A percentile compares a stretch with the other conserved stretches of the same genome.
Evolutionary conservation across 805 yeast species (phyloP).

Genomic region (Cyberlindnera euphorbiiphila): DNA sequence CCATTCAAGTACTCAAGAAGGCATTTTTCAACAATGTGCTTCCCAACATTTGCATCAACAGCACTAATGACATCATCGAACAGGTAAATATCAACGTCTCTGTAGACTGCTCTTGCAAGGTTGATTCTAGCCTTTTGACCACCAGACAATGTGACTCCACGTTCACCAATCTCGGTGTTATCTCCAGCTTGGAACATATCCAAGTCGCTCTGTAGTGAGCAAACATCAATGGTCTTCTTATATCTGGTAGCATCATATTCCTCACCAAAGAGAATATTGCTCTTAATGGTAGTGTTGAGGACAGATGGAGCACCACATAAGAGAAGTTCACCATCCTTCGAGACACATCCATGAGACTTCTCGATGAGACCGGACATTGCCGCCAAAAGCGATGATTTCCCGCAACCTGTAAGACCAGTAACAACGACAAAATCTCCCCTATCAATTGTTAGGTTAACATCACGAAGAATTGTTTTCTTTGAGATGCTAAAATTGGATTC

Average conservation of each 20-base stretch:
- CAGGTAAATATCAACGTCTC: slow-evolving; percentile 31
- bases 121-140: slow-evolving; percentile 95
- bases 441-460: slow-evolving; percentile 20
- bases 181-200: slow-evolving; percentile 80
- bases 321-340: slow-evolving; percentile 43
- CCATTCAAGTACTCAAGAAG: slow-evolving; percentile 48
- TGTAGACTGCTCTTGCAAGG: slow-evolving; percentile 89
- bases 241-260: slow-evolving; percentile 74
- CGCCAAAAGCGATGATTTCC: slow-evolving; percentile 37
- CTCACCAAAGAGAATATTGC: slow-evolving; percentile 83
- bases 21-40: slow-evolving; percentile 65
- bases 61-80: slow-evolving; percentile 55
- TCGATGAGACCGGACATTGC: slow-evolving; percentile 39
- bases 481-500: too few relatives aligned
- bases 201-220: slow-evolving; percentile 76
- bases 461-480: not conserved
- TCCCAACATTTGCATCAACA: slow-evolving; percentile 72
- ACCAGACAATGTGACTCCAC: slow-evolving; percentile 90
- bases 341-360: slow-evolving; percentile 42
- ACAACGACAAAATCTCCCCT: slow-evolving; percentile 9
- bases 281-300: slow-evolving; percentile 84
- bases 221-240: slow-evolving; percentile 69
- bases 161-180: slow-evolving; percentile 87
- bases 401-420: slow-evolving; percentile 51
- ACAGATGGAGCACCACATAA: slow-evolving; percentile 74